phyloP scores from a whole-genome alignment of 371 early-diverging fungal genomes.

The Gilbertella persicaria region DNA sequence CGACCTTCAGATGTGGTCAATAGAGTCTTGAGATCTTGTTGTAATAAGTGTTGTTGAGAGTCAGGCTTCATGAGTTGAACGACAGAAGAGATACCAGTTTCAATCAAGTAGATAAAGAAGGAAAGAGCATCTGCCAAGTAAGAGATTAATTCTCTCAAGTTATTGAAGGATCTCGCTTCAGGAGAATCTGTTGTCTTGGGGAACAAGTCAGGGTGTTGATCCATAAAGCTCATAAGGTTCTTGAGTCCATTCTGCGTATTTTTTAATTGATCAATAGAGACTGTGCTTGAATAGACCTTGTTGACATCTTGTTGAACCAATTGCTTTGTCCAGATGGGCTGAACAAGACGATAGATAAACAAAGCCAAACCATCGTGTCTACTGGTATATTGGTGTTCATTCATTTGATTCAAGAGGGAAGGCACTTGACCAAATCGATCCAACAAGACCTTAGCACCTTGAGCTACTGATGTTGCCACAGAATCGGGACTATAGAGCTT shows the following conservation, averaged over 20 bases:
- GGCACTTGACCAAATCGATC: conserved; percentile 25
- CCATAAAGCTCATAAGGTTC: conserved; percentile 5
- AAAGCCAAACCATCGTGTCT: conserved; percentile 79
- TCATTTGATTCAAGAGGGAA: conserved; percentile 7
- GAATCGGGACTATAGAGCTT: conserved; percentile 3
- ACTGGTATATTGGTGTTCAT: conserved; percentile 39
- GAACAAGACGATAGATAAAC: conserved; percentile 70
- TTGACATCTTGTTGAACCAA: conserved; percentile 31
- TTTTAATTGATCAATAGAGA: conserved; percentile 4
- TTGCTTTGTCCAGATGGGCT: conserved; percentile 71
- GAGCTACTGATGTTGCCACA: conserved; percentile 5
- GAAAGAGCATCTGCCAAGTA: conserved; percentile 13
- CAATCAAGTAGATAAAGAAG: conserved; percentile 18
- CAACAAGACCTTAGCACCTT: conserved; percentile 25
- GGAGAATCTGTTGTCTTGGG: background rate
- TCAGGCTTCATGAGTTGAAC: conserved; percentile 5
- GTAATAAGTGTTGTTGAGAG: background rate
- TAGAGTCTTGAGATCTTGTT: conserved; percentile 3
- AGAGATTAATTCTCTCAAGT: conserved; percentile 4
- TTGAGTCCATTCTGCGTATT: background rate
- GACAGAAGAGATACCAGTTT: conserved; percentile 8
- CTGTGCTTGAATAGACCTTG: background rate
- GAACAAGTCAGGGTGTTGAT: conserved; percentile 1
- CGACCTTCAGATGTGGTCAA: conserved; percentile 18
- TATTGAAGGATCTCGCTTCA: conserved; percentile 5